A percentile compares a stretch with the other conserved stretches of the same genome.
phyloP scores from a whole-genome alignment of 352 stramenopile genomes.

The Phytopythium montanum region DNA sequence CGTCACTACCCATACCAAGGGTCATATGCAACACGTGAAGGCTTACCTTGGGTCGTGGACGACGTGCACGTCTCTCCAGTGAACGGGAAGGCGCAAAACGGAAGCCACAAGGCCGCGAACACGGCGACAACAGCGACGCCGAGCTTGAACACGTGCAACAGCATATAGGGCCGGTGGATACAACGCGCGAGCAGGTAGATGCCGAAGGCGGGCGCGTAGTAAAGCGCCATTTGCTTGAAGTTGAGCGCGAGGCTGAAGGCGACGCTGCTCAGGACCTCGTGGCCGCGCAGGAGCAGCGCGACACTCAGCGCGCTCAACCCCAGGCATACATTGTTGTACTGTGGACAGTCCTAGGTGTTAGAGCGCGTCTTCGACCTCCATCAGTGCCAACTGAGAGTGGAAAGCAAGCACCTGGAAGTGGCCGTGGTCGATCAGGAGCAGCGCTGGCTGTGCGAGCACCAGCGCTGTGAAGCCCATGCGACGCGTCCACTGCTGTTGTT shows the following conservation, averaged over 20 bases:
- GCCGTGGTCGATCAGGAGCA: constrained; percentile 97
- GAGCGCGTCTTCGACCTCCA: not conserved
- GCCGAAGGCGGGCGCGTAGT: constrained; percentile 95
- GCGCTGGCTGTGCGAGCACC: constrained; percentile 81
- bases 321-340: constrained; percentile 98
- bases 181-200: constrained; percentile 91
- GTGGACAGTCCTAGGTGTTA: not conserved
- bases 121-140: constrained; percentile 85
- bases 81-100: constrained; percentile 76
- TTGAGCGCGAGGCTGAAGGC: constrained; percentile 94
- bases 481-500: constrained; percentile 46
- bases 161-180: constrained; percentile 39
- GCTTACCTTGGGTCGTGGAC: constrained; percentile 58
- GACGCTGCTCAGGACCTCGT: constrained; percentile 81
- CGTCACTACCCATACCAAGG: not conserved
- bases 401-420: constrained; percentile 95
- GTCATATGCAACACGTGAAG: not conserved
- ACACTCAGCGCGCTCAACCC: constrained; percentile 80
- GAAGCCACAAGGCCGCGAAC: constrained; percentile 90
- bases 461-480: constrained; percentile 58
- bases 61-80: constrained; percentile 47
- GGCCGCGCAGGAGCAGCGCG: constrained; percentile 61
- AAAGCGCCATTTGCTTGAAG: constrained; percentile 99
- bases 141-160: constrained; percentile 70
- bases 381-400: too few relatives aligned